Percentiles rank a stretch among this genome's conserved stretches.
Evolutionary conservation across 176 grass and related monocot genomes (phyloP).

Genomic region (Alopecurus myosuroides): DNA sequence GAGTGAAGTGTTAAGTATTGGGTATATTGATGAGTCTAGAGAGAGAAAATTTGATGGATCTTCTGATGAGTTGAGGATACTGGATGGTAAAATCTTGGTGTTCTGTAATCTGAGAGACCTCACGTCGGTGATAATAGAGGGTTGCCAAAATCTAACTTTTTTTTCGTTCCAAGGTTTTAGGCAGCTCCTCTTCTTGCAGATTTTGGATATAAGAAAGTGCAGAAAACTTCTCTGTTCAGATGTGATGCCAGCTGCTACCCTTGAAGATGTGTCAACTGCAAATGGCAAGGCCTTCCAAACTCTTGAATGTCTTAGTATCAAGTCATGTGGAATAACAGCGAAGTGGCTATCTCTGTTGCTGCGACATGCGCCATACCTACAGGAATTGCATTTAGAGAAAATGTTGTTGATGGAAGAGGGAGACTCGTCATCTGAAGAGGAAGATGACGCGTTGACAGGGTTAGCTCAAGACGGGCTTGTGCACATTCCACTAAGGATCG

Average conservation of each 20-base stretch:
- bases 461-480: not conserved
- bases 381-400: not conserved
- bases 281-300: not conserved
- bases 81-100: not conserved
- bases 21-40: not conserved
- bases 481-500: not conserved
- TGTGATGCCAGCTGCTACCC: not conserved
- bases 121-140: not conserved
- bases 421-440: not conserved
- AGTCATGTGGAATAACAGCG: not conserved
- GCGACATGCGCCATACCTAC: not conserved
- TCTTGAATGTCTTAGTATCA: not conserved
- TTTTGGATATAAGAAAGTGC: not conserved
- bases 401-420: no score
- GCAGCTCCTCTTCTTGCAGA: not conserved
- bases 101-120: conserved; percentile 13
- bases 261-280: not conserved
- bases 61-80: not conserved
- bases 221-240: not conserved
- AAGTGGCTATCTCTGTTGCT: not conserved
- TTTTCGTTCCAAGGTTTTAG: not conserved
- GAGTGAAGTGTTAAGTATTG: not conserved
- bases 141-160: not conserved
- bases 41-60: no score
- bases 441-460: not conserved